Base-by-base conservation (phyloP, 2,329 filamentous ascomycete species). In the Neonectria coccinea region DNA sequence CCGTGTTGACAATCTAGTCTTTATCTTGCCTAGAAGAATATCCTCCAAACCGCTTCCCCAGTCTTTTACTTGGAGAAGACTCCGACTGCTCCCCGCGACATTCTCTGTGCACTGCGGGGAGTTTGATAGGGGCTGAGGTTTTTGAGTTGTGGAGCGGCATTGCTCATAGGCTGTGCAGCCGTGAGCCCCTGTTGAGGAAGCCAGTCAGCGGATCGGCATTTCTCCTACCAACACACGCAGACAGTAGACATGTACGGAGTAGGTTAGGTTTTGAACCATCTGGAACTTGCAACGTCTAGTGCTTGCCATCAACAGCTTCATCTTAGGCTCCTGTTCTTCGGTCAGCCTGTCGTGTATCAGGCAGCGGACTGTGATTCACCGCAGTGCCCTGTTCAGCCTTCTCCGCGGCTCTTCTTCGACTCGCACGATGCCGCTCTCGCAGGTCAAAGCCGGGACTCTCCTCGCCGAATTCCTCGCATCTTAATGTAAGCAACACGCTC, bases 381-480 rank as follows among this genome's bases (percentile, higher is more conserved):
- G 29, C 27, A 3, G 14, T 31, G 16, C 39, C 39, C n/a, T 18
- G 39, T 18, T 20, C n/a, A 2, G n/a, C 47, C 47, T 29, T 18
- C 4, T 29, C 27, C 8, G 42, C 5, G 27, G n/a, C 29, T 20
- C 29, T 33, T 29, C 29, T 51, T 42, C n/a, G 39, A 20, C 29
- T 16, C 9, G n/a, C 29, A 51, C 48, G 29, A 51, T 33, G 29
- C 48, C 18, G 22, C 48, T 51, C 48, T 33, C 18, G 48, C 48
- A 33, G 18, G n/a, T 14, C n/a, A 51, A 18, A 9, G n/a, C 7
- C 11, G 10, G 48, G 14, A 18, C n/a, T 50, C 29, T 8, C 14
- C 29, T 22, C 11, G 6, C n/a, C 29, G n/a, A 20, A n/a, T 33
- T 33, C 10, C 14, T 14, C 47, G 16, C 48, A 20, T 20, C 29